phyloP scores from a whole-genome alignment of 2,329 filamentous ascomycete genomes.

The Alternaria viburni region DNA sequence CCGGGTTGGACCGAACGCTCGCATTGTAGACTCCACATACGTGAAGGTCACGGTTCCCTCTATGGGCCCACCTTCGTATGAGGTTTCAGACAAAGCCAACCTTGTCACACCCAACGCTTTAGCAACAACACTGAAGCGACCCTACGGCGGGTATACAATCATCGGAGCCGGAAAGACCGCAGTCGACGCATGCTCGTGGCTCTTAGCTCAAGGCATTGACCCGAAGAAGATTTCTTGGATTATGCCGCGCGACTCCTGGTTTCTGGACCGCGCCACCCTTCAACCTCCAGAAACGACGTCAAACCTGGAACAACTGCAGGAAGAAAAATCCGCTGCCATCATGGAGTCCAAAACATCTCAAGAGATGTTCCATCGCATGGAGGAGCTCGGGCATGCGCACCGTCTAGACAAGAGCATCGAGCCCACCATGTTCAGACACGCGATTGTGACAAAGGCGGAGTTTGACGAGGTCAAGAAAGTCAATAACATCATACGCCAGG shows the following conservation, averaged over 20 bases:
- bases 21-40: neutral
- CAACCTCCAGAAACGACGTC: neutral
- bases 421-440: neutral
- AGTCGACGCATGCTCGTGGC: neutral
- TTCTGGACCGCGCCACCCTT: neutral
- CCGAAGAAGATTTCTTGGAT: neutral
- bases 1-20: neutral
- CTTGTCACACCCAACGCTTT: neutral
- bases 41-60: neutral
- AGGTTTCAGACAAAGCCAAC: neutral
- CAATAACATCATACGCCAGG: neutral
- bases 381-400: neutral
- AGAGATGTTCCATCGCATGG: neutral
- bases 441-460: neutral
- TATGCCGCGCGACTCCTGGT: neutral
- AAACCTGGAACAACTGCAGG: neutral
- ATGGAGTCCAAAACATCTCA: neutral
- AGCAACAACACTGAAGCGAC: neutral
- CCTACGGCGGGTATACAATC: neutral
- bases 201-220: neutral
- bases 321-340: neutral
- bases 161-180: neutral
- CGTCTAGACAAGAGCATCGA: neutral
- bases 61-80: neutral
- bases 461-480: neutral